phyloP scores from a whole-genome alignment of 1,284 basidiomycete species.

The Cryptococcus jaspeensis region DNA sequence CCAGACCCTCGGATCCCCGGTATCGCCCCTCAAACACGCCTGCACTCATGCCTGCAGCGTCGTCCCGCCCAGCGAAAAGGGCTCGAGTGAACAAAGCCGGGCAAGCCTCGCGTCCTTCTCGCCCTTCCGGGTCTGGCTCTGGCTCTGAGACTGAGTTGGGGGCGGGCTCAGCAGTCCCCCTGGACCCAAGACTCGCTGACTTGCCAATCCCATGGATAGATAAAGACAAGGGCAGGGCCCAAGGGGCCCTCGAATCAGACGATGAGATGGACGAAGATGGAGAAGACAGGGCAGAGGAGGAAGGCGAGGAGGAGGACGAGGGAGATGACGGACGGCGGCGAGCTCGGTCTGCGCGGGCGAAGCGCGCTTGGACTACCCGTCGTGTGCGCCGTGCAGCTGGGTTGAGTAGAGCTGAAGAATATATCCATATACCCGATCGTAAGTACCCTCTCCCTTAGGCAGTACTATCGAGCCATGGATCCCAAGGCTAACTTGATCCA shows the following conservation, averaged over 20 bases:
- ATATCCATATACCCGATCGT: constrained; percentile 2
- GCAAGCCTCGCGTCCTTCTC: not conserved
- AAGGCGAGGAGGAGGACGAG: constrained; percentile 3
- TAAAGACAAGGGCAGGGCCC: not conserved
- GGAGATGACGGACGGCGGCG: not conserved
- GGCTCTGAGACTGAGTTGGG: not conserved
- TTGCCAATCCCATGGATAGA: not conserved
- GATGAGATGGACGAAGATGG: not conserved
- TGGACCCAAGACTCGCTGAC: not conserved
- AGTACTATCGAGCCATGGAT: not conserved
- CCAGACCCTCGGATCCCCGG: no score
- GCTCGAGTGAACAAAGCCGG: not conserved
- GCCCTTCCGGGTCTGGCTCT: not conserved
- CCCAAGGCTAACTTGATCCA: not conserved
- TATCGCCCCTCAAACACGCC: not conserved
- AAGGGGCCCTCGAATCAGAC: not conserved
- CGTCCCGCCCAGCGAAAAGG: not conserved
- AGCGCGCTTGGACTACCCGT: constrained; percentile 14
- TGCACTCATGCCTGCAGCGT: not conserved
- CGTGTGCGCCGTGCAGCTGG: constrained; percentile 2
- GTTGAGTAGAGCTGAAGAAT: not conserved
- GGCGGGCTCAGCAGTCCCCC: no score
- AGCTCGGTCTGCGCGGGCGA: constrained; percentile 8
- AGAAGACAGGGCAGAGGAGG: not conserved
- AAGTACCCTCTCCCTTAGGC: not conserved